A percentile compares a stretch with the other conserved stretches of the same genome.
phyloP scores from a whole-genome alignment of 352 stramenopile species.

The Phytophthora tubulina region DNA sequence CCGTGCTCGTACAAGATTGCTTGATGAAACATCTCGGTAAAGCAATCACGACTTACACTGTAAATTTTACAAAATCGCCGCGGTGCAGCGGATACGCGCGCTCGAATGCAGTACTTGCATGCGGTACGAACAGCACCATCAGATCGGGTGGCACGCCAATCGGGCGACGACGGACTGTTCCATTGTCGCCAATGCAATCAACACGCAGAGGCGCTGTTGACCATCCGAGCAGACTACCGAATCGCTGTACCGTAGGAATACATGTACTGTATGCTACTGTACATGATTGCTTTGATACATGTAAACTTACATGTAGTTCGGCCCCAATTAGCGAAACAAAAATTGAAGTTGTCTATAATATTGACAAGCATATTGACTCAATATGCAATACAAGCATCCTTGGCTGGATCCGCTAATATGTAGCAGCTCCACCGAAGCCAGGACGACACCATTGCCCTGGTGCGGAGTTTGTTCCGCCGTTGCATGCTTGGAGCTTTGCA shows the following conservation, averaged over 20 bases:
- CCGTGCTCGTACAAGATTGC: background rate
- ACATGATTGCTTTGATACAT: no score
- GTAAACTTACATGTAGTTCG: background rate
- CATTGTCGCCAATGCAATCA: background rate
- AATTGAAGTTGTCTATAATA: conserved; percentile 13
- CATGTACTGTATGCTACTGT: no score
- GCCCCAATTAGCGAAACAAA: conserved; percentile 11
- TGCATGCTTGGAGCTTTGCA: background rate
- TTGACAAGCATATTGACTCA: background rate
- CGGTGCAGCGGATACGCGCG: background rate
- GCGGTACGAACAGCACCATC: background rate
- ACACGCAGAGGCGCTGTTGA: conserved; percentile 2
- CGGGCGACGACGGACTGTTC: no score
- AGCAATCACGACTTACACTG: background rate
- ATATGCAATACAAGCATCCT: conserved; percentile 1
- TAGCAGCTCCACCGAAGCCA: background rate
- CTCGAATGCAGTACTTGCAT: background rate
- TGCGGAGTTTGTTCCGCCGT: background rate
- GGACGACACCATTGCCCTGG: background rate
- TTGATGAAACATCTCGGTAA: background rate
- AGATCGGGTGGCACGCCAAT: background rate
- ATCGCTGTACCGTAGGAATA: conserved; percentile 1
- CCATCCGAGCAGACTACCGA: conserved; percentile 17
- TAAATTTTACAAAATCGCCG: background rate
- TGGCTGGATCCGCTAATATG: background rate